Evolutionary conservation across 768 basidiomycete species (phyloP).

Genomic region (Jaapia argillacea): DNA sequence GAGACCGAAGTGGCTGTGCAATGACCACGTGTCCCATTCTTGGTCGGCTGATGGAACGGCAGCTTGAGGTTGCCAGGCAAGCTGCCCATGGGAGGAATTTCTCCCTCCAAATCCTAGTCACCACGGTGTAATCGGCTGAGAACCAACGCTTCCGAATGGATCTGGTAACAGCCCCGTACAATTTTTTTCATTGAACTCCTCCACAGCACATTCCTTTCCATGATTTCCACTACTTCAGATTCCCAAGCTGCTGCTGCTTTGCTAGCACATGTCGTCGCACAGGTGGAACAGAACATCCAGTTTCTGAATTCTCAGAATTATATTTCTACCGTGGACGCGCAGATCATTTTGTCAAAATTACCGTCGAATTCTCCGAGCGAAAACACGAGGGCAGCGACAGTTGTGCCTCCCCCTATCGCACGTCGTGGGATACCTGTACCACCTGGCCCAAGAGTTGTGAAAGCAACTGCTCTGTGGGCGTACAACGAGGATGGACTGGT

Average conservation of each 20-base stretch:
- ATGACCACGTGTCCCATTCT: no score
- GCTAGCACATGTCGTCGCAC: constrained; percentile 41
- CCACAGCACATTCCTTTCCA: no score
- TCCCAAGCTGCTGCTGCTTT: constrained; percentile 33
- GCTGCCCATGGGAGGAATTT: no score
- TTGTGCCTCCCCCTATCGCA: constrained; percentile 1
- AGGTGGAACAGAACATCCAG: constrained; percentile 35
- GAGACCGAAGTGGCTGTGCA: no score
- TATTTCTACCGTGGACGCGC: constrained; percentile 29
- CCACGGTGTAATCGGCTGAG: no score
- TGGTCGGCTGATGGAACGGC: no score
- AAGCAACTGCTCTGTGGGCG: constrained; percentile 52
- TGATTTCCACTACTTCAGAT: no score
- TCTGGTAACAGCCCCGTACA: no score
- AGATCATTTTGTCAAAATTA: constrained; percentile 29
- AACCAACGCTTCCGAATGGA: no score
- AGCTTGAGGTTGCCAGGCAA: no score
- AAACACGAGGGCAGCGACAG: constrained; percentile 7
- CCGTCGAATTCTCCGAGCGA: constrained; percentile 10
- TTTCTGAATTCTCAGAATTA: constrained; percentile 33
- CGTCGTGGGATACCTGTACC: constrained; percentile 3
- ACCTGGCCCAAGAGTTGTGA: constrained; percentile 12
- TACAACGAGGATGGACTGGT: constrained; percentile 55
- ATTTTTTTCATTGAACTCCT: no score
- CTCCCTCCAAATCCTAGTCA: no score